Evolutionary conservation across 768 basidiomycete genomes (phyloP).

Genomic region (Crassisporium funariophilum): DNA sequence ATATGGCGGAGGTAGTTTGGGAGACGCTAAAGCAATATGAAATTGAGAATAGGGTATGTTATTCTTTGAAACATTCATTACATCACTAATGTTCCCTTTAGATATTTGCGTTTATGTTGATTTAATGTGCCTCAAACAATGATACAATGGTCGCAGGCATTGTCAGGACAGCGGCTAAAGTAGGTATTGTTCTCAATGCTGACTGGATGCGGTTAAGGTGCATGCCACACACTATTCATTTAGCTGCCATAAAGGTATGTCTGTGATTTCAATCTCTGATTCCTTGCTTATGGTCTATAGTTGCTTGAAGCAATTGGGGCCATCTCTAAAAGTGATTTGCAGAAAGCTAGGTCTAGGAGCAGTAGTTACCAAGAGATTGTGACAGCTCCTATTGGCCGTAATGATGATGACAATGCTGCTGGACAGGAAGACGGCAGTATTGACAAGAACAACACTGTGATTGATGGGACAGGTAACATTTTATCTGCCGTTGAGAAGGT

Average conservation of each 20-base stretch:
- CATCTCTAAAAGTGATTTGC: constrained; percentile 8
- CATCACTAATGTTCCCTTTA: neutral
- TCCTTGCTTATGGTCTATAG: constrained; percentile 11
- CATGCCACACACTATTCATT: neutral
- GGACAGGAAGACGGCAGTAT: constrained; percentile 11
- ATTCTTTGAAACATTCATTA: neutral
- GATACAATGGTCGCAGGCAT: neutral
- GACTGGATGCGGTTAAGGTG: too few species aligned
- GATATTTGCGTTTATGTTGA: neutral
- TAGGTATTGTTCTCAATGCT: too few species aligned
- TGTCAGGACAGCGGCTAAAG: too few species aligned
- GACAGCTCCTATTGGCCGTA: neutral
- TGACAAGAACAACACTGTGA: neutral
- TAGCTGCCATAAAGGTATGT: neutral
- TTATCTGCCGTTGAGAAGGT: neutral
- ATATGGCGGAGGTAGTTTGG: constrained; percentile 32
- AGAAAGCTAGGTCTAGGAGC: constrained; percentile 4
- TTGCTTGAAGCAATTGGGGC: constrained; percentile 29
- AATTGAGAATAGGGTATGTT: neutral
- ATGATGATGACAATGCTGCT: constrained; percentile 16
- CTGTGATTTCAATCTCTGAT: neutral
- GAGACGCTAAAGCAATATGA: constrained; percentile 23
- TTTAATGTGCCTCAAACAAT: neutral
- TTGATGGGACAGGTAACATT: neutral
- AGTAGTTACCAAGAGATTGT: constrained; percentile 14